These are phyloP conservation scores for Eucalyptus virginea DNA, from an alignment of 345 rosid genomes.

Conservation along the genomic window DNA sequence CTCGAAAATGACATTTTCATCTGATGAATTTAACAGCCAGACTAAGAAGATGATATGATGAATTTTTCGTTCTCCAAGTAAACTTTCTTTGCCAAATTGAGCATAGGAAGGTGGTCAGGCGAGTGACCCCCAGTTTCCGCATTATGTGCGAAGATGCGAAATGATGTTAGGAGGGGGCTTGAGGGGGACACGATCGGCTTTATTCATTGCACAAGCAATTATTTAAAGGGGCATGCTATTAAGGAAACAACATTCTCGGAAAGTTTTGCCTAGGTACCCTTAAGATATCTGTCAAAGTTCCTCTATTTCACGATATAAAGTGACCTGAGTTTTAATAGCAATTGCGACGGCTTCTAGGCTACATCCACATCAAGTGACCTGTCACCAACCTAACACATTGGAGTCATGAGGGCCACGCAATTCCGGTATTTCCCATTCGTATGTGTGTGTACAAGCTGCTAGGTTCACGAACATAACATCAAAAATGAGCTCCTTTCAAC, in stretches of 20 bases:
- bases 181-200: not conserved
- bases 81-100: not conserved
- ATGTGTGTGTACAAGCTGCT: not conserved
- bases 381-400: not conserved
- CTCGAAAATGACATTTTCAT: not conserved
- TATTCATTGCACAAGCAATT: not conserved
- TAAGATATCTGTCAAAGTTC: not conserved
- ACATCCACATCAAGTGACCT: not conserved
- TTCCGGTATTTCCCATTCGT: not conserved
- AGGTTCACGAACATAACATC: not conserved
- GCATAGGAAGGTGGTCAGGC: not conserved
- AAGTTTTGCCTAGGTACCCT: not conserved
- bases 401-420: not conserved
- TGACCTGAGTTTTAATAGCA: not conserved
- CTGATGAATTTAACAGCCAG: not conserved
- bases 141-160: not conserved
- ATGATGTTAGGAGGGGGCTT: not conserved
- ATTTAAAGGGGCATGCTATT: not conserved
- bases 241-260: not conserved
- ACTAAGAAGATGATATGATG: not conserved
- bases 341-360: not conserved
- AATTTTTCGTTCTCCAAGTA: not conserved
- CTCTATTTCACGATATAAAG: not conserved
- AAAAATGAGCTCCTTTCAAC: not conserved
- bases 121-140: not conserved